Base-by-base conservation (phyloP, 805 yeast genomes). In the Zygotorulaspora danielsina region DNA sequence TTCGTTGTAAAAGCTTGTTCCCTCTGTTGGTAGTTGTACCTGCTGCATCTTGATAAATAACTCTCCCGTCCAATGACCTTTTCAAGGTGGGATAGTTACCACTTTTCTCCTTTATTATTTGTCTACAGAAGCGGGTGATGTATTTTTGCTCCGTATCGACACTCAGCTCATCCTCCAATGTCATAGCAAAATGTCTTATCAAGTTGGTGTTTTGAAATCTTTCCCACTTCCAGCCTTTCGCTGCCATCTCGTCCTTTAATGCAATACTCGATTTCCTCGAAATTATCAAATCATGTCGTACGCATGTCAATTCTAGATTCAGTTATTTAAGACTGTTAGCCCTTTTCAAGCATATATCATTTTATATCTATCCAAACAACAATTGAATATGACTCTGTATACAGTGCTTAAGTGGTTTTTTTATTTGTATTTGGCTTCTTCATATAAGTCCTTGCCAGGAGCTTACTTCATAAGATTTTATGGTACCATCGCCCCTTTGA, bases 391-490 rank as follows among this genome's bases (percentile, higher is more conserved):
- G 49, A 24, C 11, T 15, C 16, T 32, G 9, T 26, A 29, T 15
- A 21, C 38, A n/a, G 19, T 43, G 3, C 29, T 48, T 15, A 56
- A 57, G 33, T 45, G 29, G 29, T 10, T 44, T 3, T 32, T 50
- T 21, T 39, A 26, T 5, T 15, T 43, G 3, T 57, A 54, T 43
- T 34, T 57, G 16, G 19, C 50, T 6, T 55, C 62, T 5, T 55
- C 64, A 2, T 70, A 73, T 63, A 87, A 87, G 55, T 66, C 80
- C 4, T 50, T 84, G 2, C 95, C 95, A 2, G 65, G 79, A 13
- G 81, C 78, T 1, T 87, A 80, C 57, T 71, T 72, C 41, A 33
- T 76, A 19, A 70, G 93, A 31, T 85, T 86, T 61, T 81, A 78
- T 51, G 62, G 59, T 47, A 56, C 66, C 21, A 65, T 75, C 10